phyloP scores from a whole-genome alignment of 2,329 filamentous ascomycete genomes.

The Ophiostoma himal-ulmi region DNA sequence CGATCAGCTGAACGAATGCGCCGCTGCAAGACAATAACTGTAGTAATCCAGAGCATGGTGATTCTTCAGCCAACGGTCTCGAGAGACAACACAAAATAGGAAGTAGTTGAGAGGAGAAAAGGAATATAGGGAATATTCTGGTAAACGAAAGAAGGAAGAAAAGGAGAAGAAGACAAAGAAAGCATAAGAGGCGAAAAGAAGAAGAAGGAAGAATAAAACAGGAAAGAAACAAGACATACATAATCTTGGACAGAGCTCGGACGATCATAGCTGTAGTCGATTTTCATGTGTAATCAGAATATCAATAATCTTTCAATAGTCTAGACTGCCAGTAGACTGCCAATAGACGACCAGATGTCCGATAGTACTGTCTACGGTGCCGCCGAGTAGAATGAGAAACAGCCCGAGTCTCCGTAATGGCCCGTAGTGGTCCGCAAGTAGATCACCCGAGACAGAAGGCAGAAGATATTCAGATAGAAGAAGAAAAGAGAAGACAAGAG shows the following conservation, averaged over 20 bases:
- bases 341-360: not conserved
- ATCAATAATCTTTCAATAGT: not conserved
- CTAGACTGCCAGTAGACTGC: no score
- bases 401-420: not conserved
- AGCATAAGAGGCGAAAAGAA: not conserved
- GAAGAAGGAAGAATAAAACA: not conserved
- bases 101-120: constrained; percentile 3
- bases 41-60: not conserved
- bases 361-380: not conserved
- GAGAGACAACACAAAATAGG: not conserved
- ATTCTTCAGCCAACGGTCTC: not conserved
- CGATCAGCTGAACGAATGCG: constrained; percentile 1
- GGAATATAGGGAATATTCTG: not conserved
- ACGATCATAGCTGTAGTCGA: not conserved
- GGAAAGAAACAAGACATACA: not conserved
- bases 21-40: not conserved
- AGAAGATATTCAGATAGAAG: not conserved
- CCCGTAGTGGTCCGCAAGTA: not conserved
- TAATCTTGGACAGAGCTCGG: constrained; percentile 5
- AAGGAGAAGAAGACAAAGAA: not conserved
- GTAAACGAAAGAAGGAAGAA: not conserved
- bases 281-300: not conserved
- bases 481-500: not conserved
- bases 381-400: not conserved
- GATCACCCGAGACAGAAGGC: not conserved